Conservation (phyloP, 768 basidiomycete species). For the Boletus subparvulus region DNA sequence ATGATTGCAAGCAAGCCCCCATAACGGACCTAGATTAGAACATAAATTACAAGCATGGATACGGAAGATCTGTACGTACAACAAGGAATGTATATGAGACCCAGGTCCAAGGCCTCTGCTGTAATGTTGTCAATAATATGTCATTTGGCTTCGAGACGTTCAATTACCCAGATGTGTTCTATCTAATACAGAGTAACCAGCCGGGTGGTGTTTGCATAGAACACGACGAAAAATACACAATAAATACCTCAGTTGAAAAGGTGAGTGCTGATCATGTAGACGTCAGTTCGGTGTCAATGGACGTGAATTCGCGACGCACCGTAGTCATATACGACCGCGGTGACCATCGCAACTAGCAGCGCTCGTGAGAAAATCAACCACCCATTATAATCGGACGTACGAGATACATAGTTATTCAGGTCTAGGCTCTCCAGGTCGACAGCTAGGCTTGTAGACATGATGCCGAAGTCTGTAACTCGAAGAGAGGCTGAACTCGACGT, state of each 20-base stretch:
- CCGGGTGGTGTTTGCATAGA: neutral
- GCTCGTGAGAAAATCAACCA: neutral
- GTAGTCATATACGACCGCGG: conserved; percentile 1
- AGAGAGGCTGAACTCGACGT: too few relatives aligned
- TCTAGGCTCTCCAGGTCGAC: too few relatives aligned
- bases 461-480: too few relatives aligned
- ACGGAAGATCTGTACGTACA: neutral
- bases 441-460: too few relatives aligned
- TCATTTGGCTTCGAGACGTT: neutral
- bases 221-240: neutral
- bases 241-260: conserved; percentile 5
- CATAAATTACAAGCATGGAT: too few relatives aligned
- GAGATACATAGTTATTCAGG: too few relatives aligned
- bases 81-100: conserved; percentile 5
- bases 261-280: conserved; percentile 4
- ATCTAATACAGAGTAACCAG: neutral
- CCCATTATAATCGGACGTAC: too few relatives aligned
- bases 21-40: conserved; percentile 8
- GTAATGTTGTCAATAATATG: neutral
- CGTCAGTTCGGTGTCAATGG: neutral
- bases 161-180: conserved; percentile 6
- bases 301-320: neutral
- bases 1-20: neutral
- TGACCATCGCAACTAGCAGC: neutral
- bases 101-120: conserved; percentile 9